A percentile compares a stretch with the other conserved stretches of the same genome.
phyloP scores from a whole-genome alignment of 1,284 basidiomycete genomes.

The Sporisorium scitamineum region DNA sequence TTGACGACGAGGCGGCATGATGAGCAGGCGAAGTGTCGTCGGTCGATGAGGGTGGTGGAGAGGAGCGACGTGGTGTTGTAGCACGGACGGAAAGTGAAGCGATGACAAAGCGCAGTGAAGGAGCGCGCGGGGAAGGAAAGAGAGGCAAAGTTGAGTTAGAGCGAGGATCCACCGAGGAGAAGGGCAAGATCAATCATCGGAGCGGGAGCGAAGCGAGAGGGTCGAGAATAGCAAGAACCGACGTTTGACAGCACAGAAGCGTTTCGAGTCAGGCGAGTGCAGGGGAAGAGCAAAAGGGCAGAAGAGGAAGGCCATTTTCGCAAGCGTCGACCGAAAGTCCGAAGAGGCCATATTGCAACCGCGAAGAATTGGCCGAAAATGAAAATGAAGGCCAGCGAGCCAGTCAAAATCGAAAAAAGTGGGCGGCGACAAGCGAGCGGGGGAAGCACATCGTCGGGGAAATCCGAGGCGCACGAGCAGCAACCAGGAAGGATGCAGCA shows the following conservation, averaged over 20 bases:
- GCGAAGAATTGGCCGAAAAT: constrained; percentile 10
- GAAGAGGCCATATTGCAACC: neutral
- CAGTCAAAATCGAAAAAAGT: neutral
- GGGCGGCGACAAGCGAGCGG: neutral
- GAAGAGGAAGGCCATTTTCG: constrained; percentile 1
- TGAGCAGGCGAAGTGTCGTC: neutral
- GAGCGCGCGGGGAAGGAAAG: neutral
- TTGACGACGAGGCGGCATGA: constrained; percentile 35
- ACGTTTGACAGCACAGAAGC: neutral
- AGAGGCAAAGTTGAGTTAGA: neutral
- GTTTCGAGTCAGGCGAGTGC: constrained; percentile 21
- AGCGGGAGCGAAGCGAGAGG: constrained; percentile 1
- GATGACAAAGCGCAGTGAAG: neutral
- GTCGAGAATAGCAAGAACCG: neutral
- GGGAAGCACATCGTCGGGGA: neutral
- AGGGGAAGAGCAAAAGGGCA: constrained; percentile 14
- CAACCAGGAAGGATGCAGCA: neutral
- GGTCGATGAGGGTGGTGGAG: neutral
- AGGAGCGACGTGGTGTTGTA: neutral
- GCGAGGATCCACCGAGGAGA: neutral
- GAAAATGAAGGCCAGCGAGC: neutral
- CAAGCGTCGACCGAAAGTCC: constrained; percentile 33
- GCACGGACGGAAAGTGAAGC: neutral
- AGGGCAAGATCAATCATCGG: neutral
- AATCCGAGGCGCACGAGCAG: neutral